Evolutionary conservation across 768 basidiomycete genomes (phyloP).

Genomic region (Coprinopsis sp.): DNA sequence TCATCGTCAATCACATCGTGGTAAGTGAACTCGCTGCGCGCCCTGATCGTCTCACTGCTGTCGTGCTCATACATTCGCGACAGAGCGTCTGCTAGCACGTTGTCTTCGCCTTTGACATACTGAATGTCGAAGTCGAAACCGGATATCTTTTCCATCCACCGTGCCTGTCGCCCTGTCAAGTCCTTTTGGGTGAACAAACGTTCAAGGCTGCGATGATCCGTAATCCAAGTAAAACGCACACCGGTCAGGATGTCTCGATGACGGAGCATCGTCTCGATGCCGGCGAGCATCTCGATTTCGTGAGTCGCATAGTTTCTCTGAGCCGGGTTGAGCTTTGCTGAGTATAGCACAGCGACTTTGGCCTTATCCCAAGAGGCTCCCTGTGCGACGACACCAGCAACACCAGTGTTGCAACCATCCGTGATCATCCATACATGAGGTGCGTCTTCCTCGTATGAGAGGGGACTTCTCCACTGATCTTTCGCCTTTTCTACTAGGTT

Average conservation of each 20-base stretch:
- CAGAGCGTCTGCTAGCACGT: slow-evolving; percentile 36
- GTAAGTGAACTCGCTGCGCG: slow-evolving; percentile 17
- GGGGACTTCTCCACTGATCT: slow-evolving; percentile 12
- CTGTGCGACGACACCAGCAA: no score
- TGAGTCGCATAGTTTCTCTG: slow-evolving; percentile 37
- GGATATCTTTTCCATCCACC: slow-evolving; percentile 36
- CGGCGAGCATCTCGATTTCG: slow-evolving; percentile 33
- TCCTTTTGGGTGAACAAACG: slow-evolving; percentile 30
- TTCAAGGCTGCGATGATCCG: slow-evolving; percentile 29
- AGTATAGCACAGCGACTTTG: slow-evolving; percentile 26
- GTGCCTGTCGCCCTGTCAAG: slow-evolving; percentile 29
- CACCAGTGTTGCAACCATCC: slow-evolving; percentile 23
- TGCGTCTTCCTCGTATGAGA: slow-evolving; percentile 15
- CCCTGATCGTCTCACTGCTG: slow-evolving; percentile 15
- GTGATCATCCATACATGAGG: slow-evolving; percentile 21
- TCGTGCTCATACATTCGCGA: slow-evolving; percentile 27
- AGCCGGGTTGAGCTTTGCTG: slow-evolving; percentile 28
- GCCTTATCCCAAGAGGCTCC: slow-evolving; percentile 18
- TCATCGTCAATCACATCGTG: slow-evolving; percentile 15
- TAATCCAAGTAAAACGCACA: slow-evolving; percentile 22
- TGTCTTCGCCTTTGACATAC: slow-evolving; percentile 31
- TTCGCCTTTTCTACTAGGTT: slow-evolving; percentile 7
- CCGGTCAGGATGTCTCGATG: slow-evolving; percentile 29
- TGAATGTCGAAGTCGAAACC: slow-evolving; percentile 33
- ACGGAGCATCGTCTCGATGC: slow-evolving; percentile 29